Evolutionary conservation across 2,329 filamentous ascomycete genomes (phyloP).

Genomic region (Colletotrichum lini): DNA sequence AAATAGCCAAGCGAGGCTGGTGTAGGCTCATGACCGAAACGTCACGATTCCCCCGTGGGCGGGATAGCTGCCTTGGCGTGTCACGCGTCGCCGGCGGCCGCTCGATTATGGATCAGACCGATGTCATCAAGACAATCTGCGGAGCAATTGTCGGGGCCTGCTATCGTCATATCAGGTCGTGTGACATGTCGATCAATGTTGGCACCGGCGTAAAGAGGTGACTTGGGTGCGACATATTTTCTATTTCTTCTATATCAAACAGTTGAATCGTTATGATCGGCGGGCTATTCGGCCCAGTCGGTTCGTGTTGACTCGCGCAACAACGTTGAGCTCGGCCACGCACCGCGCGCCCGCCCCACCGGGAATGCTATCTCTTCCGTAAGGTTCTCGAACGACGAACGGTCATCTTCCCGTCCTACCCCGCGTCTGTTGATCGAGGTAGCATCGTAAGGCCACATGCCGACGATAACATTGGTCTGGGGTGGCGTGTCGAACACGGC

Average conservation of each 20-base stretch:
- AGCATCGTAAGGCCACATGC: background rate
- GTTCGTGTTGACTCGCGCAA: constrained; percentile 7
- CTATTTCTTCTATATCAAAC: background rate
- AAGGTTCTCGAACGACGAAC: background rate
- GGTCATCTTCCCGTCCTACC: background rate
- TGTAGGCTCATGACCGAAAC: background rate
- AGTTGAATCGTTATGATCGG: background rate
- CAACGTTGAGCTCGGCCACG: no score
- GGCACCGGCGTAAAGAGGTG: background rate
- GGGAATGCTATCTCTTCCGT: background rate
- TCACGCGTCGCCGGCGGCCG: background rate
- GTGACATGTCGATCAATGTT: constrained; percentile 11
- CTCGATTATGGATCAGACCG: background rate
- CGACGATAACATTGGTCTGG: background rate
- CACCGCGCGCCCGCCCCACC: no score
- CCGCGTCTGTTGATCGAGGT: background rate
- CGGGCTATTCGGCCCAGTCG: background rate
- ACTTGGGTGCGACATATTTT: background rate
- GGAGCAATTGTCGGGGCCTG: background rate
- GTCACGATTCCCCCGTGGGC: background rate
- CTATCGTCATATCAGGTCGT: background rate
- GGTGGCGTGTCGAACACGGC: background rate
- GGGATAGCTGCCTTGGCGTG: background rate
- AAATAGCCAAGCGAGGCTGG: background rate
- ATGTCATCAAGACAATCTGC: background rate